Percentiles rank a stretch among this genome's conserved stretches.
These are phyloP conservation scores for Selenicereus undatus DNA, from an alignment of 148 eudicot genomes.

Conservation along the genomic window DNA sequence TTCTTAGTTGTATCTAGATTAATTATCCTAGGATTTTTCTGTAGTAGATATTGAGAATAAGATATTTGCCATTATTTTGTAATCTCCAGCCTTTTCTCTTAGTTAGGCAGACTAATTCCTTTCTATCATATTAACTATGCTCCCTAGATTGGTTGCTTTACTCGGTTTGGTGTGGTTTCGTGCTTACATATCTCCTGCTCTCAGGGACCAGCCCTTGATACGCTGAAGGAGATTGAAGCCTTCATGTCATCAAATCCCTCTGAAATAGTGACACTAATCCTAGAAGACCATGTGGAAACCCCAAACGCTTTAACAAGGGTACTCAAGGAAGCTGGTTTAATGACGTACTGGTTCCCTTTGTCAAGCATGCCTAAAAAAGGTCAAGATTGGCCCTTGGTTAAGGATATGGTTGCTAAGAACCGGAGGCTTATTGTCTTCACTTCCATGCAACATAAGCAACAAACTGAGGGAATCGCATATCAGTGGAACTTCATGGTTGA, in stretches of 20 bases:
- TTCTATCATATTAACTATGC: too few species aligned
- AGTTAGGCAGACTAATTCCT: too few species aligned
- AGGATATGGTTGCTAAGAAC: constrained; percentile 32
- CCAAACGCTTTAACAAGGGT: constrained; percentile 29
- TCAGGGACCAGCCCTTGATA: constrained; percentile 28
- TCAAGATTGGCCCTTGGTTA: constrained; percentile 33
- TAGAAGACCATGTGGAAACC: constrained; percentile 32
- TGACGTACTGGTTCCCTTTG: constrained; percentile 30
- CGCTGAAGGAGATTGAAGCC: constrained; percentile 30
- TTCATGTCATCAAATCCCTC: constrained; percentile 33
- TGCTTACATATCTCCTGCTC: too few species aligned
- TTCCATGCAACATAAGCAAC: constrained; percentile 24
- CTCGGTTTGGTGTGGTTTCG: too few species aligned
- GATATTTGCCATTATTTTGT: too few species aligned
- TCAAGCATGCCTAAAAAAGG: constrained; percentile 37
- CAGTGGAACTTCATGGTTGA: constrained; percentile 43
- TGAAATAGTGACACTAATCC: constrained; percentile 35
- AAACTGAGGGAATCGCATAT: constrained; percentile 35
- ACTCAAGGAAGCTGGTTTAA: constrained; percentile 28
- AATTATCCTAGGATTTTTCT: too few species aligned
- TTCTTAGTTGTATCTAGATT: too few species aligned
- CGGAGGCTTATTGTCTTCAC: constrained; percentile 36
- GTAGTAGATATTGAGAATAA: too few species aligned
- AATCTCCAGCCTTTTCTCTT: too few species aligned
- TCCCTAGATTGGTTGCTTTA: too few species aligned